These are phyloP conservation scores for Xerocomus nothofagi DNA, from an alignment of 1,284 basidiomycete genomes.

Conservation along the genomic window DNA sequence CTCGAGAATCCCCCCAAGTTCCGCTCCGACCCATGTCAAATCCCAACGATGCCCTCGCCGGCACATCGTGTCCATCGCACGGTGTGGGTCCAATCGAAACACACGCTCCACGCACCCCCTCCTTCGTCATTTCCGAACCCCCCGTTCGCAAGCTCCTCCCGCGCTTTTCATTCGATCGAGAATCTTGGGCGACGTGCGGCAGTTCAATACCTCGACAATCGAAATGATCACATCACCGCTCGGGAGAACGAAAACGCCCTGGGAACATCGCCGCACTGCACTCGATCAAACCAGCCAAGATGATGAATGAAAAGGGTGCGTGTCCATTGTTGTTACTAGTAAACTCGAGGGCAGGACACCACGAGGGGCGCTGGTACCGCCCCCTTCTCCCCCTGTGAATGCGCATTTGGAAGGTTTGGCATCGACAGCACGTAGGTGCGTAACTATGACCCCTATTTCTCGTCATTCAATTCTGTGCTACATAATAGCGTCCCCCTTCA, in stretches of 20 bases:
- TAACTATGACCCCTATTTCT: constrained; percentile 15
- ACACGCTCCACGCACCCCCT: constrained; percentile 22
- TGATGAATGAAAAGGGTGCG: constrained; percentile 14
- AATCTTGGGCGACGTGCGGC: constrained; percentile 12
- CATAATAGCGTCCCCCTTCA: too few relatives aligned
- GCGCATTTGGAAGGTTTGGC: constrained; percentile 31
- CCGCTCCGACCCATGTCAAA: constrained; percentile 22
- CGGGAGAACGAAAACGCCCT: constrained; percentile 7
- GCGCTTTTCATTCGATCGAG: constrained; percentile 9
- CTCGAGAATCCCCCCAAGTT: constrained; percentile 18
- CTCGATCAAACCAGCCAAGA: constrained; percentile 6
- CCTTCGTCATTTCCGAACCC: constrained; percentile 27
- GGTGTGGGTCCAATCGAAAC: constrained; percentile 24
- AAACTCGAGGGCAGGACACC: constrained; percentile 28
- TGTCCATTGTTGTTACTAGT: constrained; percentile 2
- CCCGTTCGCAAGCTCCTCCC: constrained; percentile 12
- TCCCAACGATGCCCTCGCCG: constrained; percentile 17
- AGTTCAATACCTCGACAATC: constrained; percentile 9
- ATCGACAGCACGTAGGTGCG: constrained; percentile 21
- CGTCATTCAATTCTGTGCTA: constrained; percentile 9
- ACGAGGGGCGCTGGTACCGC: constrained; percentile 20
- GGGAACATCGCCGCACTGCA: constrained; percentile 6
- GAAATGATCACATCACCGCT: constrained; percentile 8
- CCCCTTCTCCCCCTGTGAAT: constrained; percentile 9
- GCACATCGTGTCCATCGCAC: constrained; percentile 15